Conservation (phyloP, 352 stramenopile species). For the Phytophthora brassicae region DNA sequence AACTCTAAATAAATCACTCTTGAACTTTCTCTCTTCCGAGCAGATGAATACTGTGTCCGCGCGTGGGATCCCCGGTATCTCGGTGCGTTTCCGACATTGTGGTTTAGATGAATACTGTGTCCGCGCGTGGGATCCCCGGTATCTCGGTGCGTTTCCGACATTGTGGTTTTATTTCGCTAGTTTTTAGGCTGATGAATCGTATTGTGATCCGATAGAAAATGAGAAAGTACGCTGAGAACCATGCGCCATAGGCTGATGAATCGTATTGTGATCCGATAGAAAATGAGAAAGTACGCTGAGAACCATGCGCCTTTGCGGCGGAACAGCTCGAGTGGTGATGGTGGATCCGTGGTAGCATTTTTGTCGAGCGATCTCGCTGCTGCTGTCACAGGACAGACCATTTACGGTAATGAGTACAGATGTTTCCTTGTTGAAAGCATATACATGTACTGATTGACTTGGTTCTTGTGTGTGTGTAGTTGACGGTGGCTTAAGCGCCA, state of each 20-base stretch:
- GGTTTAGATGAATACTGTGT: slow-evolving; percentile 87
- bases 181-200: not conserved
- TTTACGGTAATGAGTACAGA: slow-evolving; percentile 59
- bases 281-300: slow-evolving; percentile 80
- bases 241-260: no score
- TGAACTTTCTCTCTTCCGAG: not conserved
- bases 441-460: not conserved
- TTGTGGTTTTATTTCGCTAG: not conserved
- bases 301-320: slow-evolving; percentile 66
- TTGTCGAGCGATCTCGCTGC: slow-evolving; percentile 71
- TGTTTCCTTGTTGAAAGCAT: not conserved
- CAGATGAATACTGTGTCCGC: slow-evolving; percentile 90
- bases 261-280: slow-evolving; percentile 37
- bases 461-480: slow-evolving; percentile 36
- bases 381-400: slow-evolving; percentile 88
- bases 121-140: slow-evolving; percentile 85
- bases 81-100: slow-evolving; percentile 29
- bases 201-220: slow-evolving; percentile 64
- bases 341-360: slow-evolving; percentile 80
- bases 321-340: slow-evolving; percentile 71
- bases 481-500: slow-evolving; percentile 71
- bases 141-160: slow-evolving; percentile 60
- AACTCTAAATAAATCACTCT: not conserved
- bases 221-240: slow-evolving; percentile 66
- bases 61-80: slow-evolving; percentile 89